These are phyloP conservation scores for Schoenoplectus tabernaemontani DNA, from an alignment of 202 grass and related monocot species.

Conservation along the genomic window DNA sequence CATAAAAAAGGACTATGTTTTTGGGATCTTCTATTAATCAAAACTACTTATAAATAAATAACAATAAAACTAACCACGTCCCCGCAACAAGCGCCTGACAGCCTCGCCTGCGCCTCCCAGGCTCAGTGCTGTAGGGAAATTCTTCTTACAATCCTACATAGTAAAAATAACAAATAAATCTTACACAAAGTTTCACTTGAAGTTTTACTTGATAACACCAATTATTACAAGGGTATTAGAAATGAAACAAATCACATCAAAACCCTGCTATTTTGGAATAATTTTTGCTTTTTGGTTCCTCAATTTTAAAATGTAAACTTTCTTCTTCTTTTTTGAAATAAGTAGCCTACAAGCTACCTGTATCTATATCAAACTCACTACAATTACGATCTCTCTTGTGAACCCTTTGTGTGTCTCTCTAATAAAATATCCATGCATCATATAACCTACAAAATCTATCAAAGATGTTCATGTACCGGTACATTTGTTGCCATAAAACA, in stretches of 20 bases:
- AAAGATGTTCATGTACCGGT: too few species aligned
- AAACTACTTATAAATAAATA: background rate
- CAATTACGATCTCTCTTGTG: too few species aligned
- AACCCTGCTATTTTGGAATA: background rate
- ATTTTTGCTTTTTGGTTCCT: background rate
- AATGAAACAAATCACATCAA: background rate
- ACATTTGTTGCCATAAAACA: too few species aligned
- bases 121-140: conserved; percentile 64
- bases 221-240: background rate
- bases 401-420: too few species aligned
- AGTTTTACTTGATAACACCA: background rate
- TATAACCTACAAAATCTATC: too few species aligned
- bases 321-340: too few species aligned
- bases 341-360: too few species aligned
- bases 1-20: background rate
- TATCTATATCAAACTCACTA: too few species aligned
- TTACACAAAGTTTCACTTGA: background rate
- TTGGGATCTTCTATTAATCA: background rate
- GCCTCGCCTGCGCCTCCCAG: conserved; percentile 62
- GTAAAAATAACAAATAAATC: background rate
- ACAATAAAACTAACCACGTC: conserved; percentile 43
- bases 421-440: too few species aligned
- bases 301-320: background rate
- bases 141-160: conserved; percentile 73
- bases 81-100: conserved; percentile 57